Percentiles rank a stretch among this genome's conserved stretches.
Conservation (phyloP, 352 stramenopile species). For the Globisporangium carolinianum region DNA sequence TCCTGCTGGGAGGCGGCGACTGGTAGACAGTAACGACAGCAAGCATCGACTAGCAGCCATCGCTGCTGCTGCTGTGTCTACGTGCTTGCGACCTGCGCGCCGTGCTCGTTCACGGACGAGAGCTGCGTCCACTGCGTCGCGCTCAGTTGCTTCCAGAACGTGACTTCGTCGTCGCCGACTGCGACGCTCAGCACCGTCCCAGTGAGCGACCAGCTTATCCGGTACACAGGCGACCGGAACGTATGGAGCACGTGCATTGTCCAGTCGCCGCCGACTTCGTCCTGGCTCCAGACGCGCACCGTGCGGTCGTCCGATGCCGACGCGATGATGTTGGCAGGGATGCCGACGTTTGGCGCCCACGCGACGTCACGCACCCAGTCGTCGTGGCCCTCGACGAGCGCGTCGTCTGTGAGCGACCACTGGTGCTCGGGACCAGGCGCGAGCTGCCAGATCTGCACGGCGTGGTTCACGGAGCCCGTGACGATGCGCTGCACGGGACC, state of each 20-base stretch:
- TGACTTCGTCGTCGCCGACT: slow-evolving; percentile 24
- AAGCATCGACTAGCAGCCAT: too few relatives aligned
- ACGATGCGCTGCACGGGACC: slow-evolving; percentile 70
- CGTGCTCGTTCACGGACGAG: slow-evolving; percentile 67
- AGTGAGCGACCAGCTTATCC: slow-evolving; percentile 73
- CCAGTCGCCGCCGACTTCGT: slow-evolving; percentile 57
- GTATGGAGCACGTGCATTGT: slow-evolving; percentile 52
- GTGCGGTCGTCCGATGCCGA: slow-evolving; percentile 81
- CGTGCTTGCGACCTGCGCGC: slow-evolving; percentile 23
- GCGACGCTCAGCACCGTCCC: slow-evolving; percentile 19
- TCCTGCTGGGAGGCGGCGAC: too few relatives aligned
- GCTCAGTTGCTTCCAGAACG: slow-evolving; percentile 71
- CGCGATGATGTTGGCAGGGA: slow-evolving; percentile 74
- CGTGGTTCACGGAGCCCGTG: slow-evolving; percentile 58
- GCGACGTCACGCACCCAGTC: slow-evolving; percentile 83
- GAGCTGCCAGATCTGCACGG: slow-evolving; percentile 59
- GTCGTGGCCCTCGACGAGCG: slow-evolving; percentile 49
- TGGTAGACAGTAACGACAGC: too few relatives aligned
- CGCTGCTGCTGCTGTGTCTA: not conserved
- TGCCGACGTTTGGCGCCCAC: slow-evolving; percentile 80
- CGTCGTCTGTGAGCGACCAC: slow-evolving; percentile 34
- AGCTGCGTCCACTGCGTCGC: slow-evolving; percentile 64
- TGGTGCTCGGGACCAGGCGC: slow-evolving; percentile 21
- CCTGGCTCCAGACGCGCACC: slow-evolving; percentile 74
- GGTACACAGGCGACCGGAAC: slow-evolving; percentile 68